Evolutionary conservation across 257 asterid species (phyloP).

Genomic region (Solanum lignicaule): DNA sequence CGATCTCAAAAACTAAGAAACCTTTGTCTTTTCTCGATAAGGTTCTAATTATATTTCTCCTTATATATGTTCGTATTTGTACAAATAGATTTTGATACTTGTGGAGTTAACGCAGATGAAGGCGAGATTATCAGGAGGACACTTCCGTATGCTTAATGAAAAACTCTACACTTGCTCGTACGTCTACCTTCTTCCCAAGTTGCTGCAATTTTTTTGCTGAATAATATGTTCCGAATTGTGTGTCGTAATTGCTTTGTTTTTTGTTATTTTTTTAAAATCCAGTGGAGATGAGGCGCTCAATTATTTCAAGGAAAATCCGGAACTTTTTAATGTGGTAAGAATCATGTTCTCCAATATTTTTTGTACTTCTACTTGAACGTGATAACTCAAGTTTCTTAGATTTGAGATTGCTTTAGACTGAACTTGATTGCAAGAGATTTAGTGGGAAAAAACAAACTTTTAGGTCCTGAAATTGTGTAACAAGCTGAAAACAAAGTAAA

Average conservation of each 20-base stretch:
- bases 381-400: background rate
- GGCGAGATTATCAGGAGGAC: conserved; percentile 79
- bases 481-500: background rate
- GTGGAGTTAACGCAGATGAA: conserved; percentile 48
- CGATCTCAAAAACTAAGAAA: conserved; percentile 24
- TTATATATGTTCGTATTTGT: background rate
- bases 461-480: background rate
- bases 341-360: background rate
- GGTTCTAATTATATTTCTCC: conserved; percentile 14
- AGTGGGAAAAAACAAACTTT: background rate
- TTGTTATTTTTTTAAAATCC: background rate
- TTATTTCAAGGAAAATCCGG: conserved; percentile 71
- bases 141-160: conserved; percentile 91
- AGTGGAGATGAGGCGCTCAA: conserved; percentile 80
- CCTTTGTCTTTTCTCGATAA: conserved; percentile 64
- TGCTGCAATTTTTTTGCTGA: background rate
- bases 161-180: conserved; percentile 95
- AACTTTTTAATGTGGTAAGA: conserved; percentile 75
- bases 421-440: background rate
- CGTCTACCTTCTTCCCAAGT: background rate
- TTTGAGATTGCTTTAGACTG: background rate
- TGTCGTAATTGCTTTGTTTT: background rate
- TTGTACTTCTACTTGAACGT: background rate
- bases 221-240: background rate
- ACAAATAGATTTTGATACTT: background rate